These are phyloP conservation scores for Zalerion maritima DNA, from an alignment of 495 filamentous ascomycete species.

Conservation along the genomic window DNA sequence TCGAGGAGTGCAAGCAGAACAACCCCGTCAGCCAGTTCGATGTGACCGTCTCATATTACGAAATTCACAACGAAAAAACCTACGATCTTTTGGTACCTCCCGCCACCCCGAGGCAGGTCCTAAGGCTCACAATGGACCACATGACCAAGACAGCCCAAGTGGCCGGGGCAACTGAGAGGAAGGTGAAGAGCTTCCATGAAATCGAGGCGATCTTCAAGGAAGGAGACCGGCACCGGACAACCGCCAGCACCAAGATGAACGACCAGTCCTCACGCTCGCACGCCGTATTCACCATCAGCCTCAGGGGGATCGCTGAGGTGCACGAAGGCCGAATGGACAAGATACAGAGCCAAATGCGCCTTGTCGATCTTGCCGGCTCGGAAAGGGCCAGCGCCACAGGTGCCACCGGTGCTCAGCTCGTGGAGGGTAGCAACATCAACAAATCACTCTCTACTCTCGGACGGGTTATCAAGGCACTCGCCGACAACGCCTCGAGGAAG, in stretches of 20 bases:
- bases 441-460: constrained; percentile 93
- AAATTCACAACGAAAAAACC: constrained; percentile 99
- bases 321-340: constrained; percentile 90
- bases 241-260: constrained; percentile 99
- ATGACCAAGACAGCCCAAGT: constrained; percentile 95
- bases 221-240: constrained; percentile 77
- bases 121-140: constrained; percentile 95
- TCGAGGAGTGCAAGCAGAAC: constrained; percentile 57
- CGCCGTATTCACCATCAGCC: constrained; percentile 92
- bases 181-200: constrained; percentile 67
- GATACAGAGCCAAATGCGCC: constrained; percentile 85
- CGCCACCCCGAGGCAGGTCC: constrained; percentile 69
- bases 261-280: constrained; percentile 90
- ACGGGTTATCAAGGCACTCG: constrained; percentile 90
- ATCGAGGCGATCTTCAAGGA: constrained; percentile 80
- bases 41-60: constrained; percentile 95
- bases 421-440: constrained; percentile 96
- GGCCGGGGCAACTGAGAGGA: constrained; percentile 86
- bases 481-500: constrained; percentile 43
- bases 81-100: constrained; percentile 77
- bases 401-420: constrained; percentile 76
- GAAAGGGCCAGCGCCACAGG: constrained; percentile 93
- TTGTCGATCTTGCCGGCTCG: constrained; percentile 90
- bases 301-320: constrained; percentile 85
- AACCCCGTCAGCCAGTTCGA: constrained; percentile 86